phyloP scores from a whole-genome alignment of 805 yeast species.

The Metschnikowia similis region DNA sequence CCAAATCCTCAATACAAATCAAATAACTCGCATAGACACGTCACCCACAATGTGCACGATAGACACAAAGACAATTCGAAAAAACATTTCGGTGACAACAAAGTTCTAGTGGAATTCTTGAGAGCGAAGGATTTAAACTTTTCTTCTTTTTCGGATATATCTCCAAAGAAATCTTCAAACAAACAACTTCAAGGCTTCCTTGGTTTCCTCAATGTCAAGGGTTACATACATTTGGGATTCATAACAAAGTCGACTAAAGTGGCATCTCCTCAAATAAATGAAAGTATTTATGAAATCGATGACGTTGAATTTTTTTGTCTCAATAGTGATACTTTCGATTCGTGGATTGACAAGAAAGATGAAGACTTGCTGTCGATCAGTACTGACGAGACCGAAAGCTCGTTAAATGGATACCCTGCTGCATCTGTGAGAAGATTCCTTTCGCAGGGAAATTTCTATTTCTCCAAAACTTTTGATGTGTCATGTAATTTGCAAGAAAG shows the following conservation, averaged over 20 bases:
- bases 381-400: slow-evolving; percentile 15
- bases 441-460: slow-evolving; percentile 46
- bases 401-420: slow-evolving; percentile 32
- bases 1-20: slow-evolving; percentile 29
- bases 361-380: slow-evolving; percentile 9
- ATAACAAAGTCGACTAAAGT: slow-evolving; percentile 51
- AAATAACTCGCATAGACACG: slow-evolving; percentile 15
- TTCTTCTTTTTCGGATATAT: slow-evolving; percentile 41
- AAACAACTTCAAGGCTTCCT: slow-evolving; percentile 49
- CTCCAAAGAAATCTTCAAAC: slow-evolving; percentile 24
- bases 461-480: slow-evolving; percentile 45
- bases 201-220: slow-evolving; percentile 56
- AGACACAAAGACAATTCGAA: slow-evolving; percentile 15
- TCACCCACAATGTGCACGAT: slow-evolving; percentile 19
- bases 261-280: slow-evolving; percentile 56
- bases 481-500: slow-evolving; percentile 44
- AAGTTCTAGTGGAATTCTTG: slow-evolving; percentile 51
- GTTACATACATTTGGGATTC: slow-evolving; percentile 52
- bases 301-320: slow-evolving; percentile 65
- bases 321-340: slow-evolving; percentile 53
- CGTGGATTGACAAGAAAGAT: slow-evolving; percentile 18
- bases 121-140: slow-evolving; percentile 36
- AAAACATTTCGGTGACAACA: slow-evolving; percentile 22
- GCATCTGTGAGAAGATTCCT: slow-evolving; percentile 42
- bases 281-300: slow-evolving; percentile 49